phyloP scores from a whole-genome alignment of 163 green algal species.

The Chloroidium sp. region DNA sequence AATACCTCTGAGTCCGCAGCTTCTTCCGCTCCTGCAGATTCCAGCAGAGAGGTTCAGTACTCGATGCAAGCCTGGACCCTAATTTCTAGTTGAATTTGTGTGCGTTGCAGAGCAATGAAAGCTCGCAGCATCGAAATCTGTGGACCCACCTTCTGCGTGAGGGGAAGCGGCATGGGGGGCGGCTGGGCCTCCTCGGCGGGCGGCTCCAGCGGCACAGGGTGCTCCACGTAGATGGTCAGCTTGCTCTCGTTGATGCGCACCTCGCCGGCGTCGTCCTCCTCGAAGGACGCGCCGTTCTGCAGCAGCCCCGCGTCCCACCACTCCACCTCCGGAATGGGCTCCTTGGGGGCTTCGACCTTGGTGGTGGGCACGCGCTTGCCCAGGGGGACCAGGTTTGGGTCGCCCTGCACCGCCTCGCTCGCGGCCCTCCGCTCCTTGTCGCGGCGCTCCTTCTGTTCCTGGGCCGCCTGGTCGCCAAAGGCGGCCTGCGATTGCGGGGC shows the following conservation, averaged over 20 bases:
- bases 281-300: conserved; percentile 5
- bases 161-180: conserved; percentile 84
- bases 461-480: conserved; percentile 27
- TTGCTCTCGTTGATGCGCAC: conserved; percentile 30
- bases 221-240: conserved; percentile 88
- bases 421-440: conserved; percentile 3
- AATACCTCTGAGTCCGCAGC: conserved; percentile 74
- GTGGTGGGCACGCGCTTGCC: background rate
- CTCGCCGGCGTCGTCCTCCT: background rate
- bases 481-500: conserved; percentile 16
- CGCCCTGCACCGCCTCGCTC: conserved; percentile 16
- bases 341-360: background rate
- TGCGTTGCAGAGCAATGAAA: too few species aligned
- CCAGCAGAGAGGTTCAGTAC: background rate
- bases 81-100: too few species aligned
- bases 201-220: conserved; percentile 87
- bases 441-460: conserved; percentile 11
- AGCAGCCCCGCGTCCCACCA: conserved; percentile 72
- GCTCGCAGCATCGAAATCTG: too few species aligned
- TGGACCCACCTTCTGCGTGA: conserved; percentile 66
- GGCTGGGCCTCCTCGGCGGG: conserved; percentile 71
- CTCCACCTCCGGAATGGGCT: conserved; percentile 49
- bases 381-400: conserved; percentile 4
- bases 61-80: too few species aligned
- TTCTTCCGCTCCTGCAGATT: conserved; percentile 81